phyloP scores from a whole-genome alignment of 2,329 filamentous ascomycete species.

The Aspergillus novoparasiticus region DNA sequence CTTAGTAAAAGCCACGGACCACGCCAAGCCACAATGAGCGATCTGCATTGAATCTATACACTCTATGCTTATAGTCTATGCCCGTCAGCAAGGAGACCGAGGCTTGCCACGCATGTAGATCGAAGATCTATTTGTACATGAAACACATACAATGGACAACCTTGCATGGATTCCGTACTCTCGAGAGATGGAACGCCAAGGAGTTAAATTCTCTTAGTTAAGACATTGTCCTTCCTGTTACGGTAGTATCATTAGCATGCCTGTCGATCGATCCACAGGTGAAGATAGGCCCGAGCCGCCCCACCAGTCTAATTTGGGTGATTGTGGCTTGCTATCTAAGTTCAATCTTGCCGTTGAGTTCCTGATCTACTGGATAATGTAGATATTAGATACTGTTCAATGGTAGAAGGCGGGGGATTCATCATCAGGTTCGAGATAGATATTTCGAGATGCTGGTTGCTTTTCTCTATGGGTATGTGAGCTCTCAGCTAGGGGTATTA shows the following conservation, averaged over 20 bases:
- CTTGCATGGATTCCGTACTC: neutral
- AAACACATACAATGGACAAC: neutral
- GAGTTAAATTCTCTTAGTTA: neutral
- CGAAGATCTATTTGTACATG: neutral
- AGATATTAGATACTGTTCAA: neutral
- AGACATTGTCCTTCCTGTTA: neutral
- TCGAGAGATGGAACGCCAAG: neutral
- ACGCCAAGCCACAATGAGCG: neutral
- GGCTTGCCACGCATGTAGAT: neutral
- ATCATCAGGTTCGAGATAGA: neutral
- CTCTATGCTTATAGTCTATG: neutral
- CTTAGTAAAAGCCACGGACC: neutral
- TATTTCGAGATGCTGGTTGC: neutral
- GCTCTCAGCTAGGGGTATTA: neutral
- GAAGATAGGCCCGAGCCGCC: neutral
- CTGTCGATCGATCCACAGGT: neutral
- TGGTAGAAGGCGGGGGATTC: neutral
- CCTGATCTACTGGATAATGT: neutral
- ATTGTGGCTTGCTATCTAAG: neutral
- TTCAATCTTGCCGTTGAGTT: neutral
- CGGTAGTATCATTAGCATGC: too few relatives aligned
- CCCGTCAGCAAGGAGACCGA: neutral
- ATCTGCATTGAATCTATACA: too few relatives aligned
- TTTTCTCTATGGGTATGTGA: neutral
- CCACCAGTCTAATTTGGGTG: neutral